Evolutionary conservation across 176 grass and related monocot species (phyloP).

Genomic region (Alloteropsis semialata): DNA sequence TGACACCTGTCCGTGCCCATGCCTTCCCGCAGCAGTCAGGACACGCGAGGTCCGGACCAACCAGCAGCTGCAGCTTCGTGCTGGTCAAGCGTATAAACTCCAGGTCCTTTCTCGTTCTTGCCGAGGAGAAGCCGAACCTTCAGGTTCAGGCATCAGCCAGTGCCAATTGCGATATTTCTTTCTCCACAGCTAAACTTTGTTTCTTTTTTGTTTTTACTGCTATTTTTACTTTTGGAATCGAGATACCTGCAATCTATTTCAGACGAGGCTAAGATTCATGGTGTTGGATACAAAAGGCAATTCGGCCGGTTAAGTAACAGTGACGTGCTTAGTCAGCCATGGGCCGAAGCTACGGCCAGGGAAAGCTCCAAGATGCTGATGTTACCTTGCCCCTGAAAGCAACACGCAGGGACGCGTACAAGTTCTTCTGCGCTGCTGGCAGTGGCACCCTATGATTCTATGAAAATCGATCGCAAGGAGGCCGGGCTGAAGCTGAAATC

Average conservation of each 20-base stretch:
- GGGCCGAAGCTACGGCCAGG: background rate
- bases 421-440: background rate
- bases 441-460: too few species aligned
- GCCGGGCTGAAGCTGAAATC: background rate
- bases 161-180: background rate
- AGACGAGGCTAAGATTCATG: background rate
- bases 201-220: background rate
- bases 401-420: background rate
- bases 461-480: background rate
- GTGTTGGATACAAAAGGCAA: slow-evolving; percentile 6
- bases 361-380: background rate
- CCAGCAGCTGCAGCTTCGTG: background rate
- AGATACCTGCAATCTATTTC: background rate
- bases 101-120: too few species aligned
- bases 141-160: too few species aligned
- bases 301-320: slow-evolving; percentile 8
- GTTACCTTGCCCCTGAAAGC: background rate
- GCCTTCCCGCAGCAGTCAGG: background rate
- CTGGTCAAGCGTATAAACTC: too few species aligned
- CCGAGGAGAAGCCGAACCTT: too few species aligned
- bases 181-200: background rate
- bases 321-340: background rate
- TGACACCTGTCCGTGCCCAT: slow-evolving; percentile 19
- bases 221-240: background rate
- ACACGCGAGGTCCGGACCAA: background rate